Evolutionary conservation across 2,329 filamentous ascomycete species (phyloP), one percentile per base, ranked within the genome.

Genomic region (Fusarium nodosum): DNA sequence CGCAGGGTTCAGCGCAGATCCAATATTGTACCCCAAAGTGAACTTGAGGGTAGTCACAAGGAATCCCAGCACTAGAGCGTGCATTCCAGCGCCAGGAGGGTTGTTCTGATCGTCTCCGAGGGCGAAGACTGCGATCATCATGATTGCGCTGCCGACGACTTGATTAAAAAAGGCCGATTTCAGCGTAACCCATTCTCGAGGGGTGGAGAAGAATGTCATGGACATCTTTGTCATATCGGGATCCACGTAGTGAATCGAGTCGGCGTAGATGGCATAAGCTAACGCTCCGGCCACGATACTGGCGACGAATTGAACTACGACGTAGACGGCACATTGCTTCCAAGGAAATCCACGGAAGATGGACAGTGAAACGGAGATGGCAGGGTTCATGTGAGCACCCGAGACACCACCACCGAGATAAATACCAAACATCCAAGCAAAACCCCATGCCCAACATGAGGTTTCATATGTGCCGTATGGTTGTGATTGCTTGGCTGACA

Each of bases 331-430:
- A 18, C 79, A 80, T 15, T 75, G 74, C 24, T 65, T 60, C 77
- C 77, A 79, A 3, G 79, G 79, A 18, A 81, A 81, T 0, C 78
- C 78, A 7, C 79, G 77, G 55, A 80, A 81, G 0, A 81, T 30
- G 0, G 75, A 76, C 0, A 81, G 57, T 1, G 75, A 74, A 16
- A 81, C 72, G 2, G 79, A 80, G 22, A 81, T 78, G 3, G 77
- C 75, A 13, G 79, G 79, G 41, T 81, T 77, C 69, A 76, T 76
- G 48, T 77, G 76, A 7, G 74, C 76, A 3, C 75, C 75, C 0
- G 75, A 75, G 0, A 77, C 72, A 26, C 75, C 75, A 4, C 74
- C 74, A 1, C 66, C 72, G 1, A 74, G 67, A 3, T 74, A 74
- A 0, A 74, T 73, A 3, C 72, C 72, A 30, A 74, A 72, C 69